Evolutionary conservation across 345 rosid species (phyloP), one percentile per base, ranked within the genome.

Genomic region (Eucalyptus grandis): DNA sequence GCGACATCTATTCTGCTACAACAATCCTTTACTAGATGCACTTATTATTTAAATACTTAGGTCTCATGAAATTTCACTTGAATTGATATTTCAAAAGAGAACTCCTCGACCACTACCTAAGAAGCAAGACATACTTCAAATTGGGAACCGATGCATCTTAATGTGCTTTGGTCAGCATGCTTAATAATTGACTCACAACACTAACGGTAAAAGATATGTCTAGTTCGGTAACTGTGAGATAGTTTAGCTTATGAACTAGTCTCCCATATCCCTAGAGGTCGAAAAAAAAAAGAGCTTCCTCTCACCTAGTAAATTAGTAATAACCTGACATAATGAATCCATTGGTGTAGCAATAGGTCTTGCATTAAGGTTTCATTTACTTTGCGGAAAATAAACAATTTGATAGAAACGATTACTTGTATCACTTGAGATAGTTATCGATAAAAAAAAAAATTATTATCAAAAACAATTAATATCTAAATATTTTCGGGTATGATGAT

Each of bases 1-100:
- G 7, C 0, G 26, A 9, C 2, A 9, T 72, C 24, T 19, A 72
- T 34, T 19, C 0, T 5, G 2, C 4, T 34, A 34, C 44, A 3
- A 31, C 3, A 9, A 7, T 69, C 7, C 4, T 31, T 0, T 15
- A 2, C 80, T 8, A 69, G 80, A 30, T 30, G 72, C 3, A 30
- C 1, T 30, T 1, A 53, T 53, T 53, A 19, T 53, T 53, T 8
- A 53, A 19, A 3, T 53, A 53, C 58, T 19, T 8, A 53, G 56
- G 58, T 53, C 58, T 19, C 9, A 19, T 53, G 58, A 53, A 2
- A 53, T 53, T 53, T 53, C 58, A 19, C 58, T 19, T 4, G 24
- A 19, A 53, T 10, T 53, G 10, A 53, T 53, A 19, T 53, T 19
- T 53, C 24, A 53, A 53, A 53, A 53, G 58, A 19, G 58, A 53